A percentile compares a stretch with the other conserved stretches of the same genome.
These are phyloP conservation scores for Liriodendron chinense DNA, from an alignment of 164 flowering plant species.

Conservation along the genomic window DNA sequence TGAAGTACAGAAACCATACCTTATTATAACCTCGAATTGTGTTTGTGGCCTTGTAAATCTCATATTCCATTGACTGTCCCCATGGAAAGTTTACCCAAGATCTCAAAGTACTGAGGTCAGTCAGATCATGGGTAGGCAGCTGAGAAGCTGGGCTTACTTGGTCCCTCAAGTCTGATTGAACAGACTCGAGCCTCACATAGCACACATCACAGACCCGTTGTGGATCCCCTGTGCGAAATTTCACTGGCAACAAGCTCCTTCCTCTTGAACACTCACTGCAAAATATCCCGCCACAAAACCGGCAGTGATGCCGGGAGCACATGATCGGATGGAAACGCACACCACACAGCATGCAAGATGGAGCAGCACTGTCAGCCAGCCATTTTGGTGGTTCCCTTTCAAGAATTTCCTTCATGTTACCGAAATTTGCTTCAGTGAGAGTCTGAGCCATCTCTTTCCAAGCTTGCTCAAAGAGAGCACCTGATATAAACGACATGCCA, in stretches of 20 bases:
- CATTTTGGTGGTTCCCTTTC: slow-evolving; percentile 96
- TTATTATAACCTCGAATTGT: slow-evolving; percentile 61
- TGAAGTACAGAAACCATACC: slow-evolving; percentile 34
- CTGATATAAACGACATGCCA: slow-evolving; percentile 52
- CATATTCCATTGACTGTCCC: slow-evolving; percentile 96
- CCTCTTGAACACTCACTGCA: slow-evolving; percentile 84
- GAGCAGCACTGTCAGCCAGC: slow-evolving; percentile 89
- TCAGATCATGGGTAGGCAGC: slow-evolving; percentile 86
- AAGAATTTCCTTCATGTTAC: slow-evolving; percentile 57
- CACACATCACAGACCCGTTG: slow-evolving; percentile 93
- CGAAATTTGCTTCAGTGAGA: slow-evolving; percentile 67
- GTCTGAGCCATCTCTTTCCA: slow-evolving; percentile 97
- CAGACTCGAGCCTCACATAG: slow-evolving; percentile 81
- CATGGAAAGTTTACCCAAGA: slow-evolving; percentile 97
- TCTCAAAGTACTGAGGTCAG: slow-evolving; percentile 93
- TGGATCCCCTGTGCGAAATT: slow-evolving; percentile 64
- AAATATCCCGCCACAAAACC: slow-evolving; percentile 95
- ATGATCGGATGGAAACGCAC: slow-evolving; percentile 90
- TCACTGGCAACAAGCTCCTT: slow-evolving; percentile 78
- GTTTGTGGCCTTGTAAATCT: slow-evolving; percentile 96
- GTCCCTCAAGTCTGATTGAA: slow-evolving; percentile 80
- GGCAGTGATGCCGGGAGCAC: slow-evolving; percentile 92
- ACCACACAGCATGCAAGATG: slow-evolving; percentile 89
- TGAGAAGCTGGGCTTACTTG: slow-evolving; percentile 92
- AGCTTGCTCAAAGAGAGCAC: slow-evolving; percentile 70